Evolutionary conservation across 306 rosid species (phyloP).

Genomic region (Cercis canadensis): DNA sequence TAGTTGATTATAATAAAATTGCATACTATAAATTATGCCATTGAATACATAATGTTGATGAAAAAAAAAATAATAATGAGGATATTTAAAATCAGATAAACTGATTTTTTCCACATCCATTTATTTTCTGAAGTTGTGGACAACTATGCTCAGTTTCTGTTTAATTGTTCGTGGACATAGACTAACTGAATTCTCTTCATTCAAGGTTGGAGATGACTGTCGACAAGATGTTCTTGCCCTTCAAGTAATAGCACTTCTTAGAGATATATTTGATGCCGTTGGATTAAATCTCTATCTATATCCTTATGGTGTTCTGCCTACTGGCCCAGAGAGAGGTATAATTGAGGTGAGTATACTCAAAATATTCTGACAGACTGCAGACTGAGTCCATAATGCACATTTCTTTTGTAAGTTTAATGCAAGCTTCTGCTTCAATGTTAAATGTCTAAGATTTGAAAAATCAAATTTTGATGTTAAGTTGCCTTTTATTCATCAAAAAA

Average conservation of each 20-base stretch:
- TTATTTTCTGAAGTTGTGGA: conserved; percentile 28
- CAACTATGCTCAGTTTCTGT: conserved; percentile 18
- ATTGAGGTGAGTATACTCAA: conserved; percentile 74
- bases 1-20: conserved; percentile 12
- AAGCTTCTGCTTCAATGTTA: background rate
- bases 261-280: conserved; percentile 93
- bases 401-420: background rate
- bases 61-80: background rate
- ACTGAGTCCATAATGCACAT: background rate
- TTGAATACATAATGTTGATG: conserved; percentile 16
- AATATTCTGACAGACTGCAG: conserved; percentile 11
- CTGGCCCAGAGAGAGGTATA: conserved; percentile 96
- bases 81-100: conserved; percentile 3
- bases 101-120: background rate
- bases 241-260: conserved; percentile 93
- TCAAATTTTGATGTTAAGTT: background rate
- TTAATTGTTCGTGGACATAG: conserved; percentile 28
- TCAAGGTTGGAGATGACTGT: conserved; percentile 98
- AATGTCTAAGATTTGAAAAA: background rate
- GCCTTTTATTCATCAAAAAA: background rate
- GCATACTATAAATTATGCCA: background rate
- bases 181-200: conserved; percentile 43
- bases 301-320: conserved; percentile 98
- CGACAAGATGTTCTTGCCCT: conserved; percentile 99
- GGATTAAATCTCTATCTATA: conserved; percentile 88